Conservation (phyloP, 805 yeast genomes). For the Suhomyces canberraensis region DNA sequence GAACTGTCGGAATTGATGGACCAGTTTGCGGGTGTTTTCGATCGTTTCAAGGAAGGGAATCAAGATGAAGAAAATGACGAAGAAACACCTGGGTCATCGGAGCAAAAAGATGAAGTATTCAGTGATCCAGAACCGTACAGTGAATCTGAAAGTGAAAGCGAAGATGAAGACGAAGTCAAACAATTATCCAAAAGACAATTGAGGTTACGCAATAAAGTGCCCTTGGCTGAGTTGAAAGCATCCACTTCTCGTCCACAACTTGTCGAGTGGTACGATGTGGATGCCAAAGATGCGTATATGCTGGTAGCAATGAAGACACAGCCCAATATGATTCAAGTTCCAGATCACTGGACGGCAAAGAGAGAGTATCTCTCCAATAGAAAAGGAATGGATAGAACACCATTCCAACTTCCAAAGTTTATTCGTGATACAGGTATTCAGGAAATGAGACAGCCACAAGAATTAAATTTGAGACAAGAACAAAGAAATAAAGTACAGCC, state of each 20-base stretch:
- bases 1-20: neutral
- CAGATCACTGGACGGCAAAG: slow-evolving; percentile 79
- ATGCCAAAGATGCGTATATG: slow-evolving; percentile 74
- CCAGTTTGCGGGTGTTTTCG: neutral
- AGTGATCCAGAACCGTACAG: neutral
- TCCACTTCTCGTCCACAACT: slow-evolving; percentile 60
- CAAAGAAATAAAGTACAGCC: slow-evolving; percentile 87
- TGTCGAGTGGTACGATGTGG: slow-evolving; percentile 85
- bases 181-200: slow-evolving; percentile 48
- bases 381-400: slow-evolving; percentile 63
- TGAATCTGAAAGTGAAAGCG: slow-evolving; percentile 26
- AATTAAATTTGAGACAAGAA: slow-evolving; percentile 60
- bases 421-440: slow-evolving; percentile 81
- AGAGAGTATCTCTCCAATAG: slow-evolving; percentile 68
- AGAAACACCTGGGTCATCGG: too few relatives aligned
- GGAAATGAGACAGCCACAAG: slow-evolving; percentile 71
- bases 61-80: slow-evolving; percentile 2
- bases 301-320: slow-evolving; percentile 60
- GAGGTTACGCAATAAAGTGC: slow-evolving; percentile 51
- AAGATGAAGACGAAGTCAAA: slow-evolving; percentile 17
- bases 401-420: slow-evolving; percentile 74
- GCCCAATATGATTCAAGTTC: slow-evolving; percentile 72
- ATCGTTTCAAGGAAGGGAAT: neutral
- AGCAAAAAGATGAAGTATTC: slow-evolving; percentile 1
- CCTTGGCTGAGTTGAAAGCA: slow-evolving; percentile 67